Conservation (phyloP, 208 protist genomes). For the Leishmania turanica region DNA sequence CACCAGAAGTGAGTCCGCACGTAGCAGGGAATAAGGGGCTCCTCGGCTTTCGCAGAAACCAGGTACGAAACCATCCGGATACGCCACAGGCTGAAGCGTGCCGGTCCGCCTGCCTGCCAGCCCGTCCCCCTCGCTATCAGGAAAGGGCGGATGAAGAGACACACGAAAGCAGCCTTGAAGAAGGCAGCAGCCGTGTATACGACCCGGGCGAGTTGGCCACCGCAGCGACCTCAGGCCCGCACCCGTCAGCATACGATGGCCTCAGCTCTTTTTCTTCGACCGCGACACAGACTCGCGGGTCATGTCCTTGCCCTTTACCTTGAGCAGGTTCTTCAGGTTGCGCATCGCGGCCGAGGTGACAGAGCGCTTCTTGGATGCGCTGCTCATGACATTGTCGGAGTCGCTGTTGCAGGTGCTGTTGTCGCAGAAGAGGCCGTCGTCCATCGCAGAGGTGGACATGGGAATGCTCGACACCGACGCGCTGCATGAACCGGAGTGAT, state of each 20-base stretch:
- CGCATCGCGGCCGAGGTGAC: constrained; percentile 13
- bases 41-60: background rate
- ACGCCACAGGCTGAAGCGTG: background rate
- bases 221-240: constrained; percentile 2
- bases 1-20: background rate
- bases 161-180: background rate
- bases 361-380: background rate
- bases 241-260: background rate
- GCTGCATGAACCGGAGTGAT: no score
- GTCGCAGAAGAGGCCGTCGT: background rate
- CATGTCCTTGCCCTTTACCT: constrained; percentile 53
- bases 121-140: background rate
- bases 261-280: constrained; percentile 27
- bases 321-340: constrained; percentile 34
- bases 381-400: constrained; percentile 15
- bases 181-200: background rate
- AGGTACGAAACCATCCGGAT: no score
- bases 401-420: constrained; percentile 3
- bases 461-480: background rate
- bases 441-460: background rate
- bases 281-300: constrained; percentile 32
- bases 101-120: no score
- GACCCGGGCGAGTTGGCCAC: background rate
- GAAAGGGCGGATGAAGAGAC: background rate
- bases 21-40: background rate